phyloP scores from a whole-genome alignment of 2,329 filamentous ascomycete genomes.

The Penicillium thymicola region DNA sequence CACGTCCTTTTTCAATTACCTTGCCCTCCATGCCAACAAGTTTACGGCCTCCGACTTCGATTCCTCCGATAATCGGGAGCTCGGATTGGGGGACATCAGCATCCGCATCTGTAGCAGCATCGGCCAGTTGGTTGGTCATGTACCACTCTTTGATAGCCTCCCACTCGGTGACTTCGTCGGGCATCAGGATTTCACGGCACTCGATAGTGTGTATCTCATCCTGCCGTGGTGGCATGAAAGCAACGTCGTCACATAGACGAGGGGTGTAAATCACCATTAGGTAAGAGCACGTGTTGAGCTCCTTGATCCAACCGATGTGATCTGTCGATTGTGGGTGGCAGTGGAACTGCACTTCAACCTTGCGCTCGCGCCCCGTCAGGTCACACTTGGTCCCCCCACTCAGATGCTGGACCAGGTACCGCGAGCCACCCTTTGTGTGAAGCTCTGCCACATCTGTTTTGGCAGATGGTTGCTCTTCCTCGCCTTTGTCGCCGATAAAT shows the following conservation, averaged over 20 bases:
- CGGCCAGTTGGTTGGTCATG: conserved; percentile 31
- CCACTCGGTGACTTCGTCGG: conserved; percentile 53
- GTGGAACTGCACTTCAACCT: conserved; percentile 75
- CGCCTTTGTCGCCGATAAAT: conserved; percentile 37
- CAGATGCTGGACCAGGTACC: conserved; percentile 81
- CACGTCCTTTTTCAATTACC: conserved; percentile 56
- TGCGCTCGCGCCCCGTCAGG: conserved; percentile 74
- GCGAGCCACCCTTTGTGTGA: conserved; percentile 76
- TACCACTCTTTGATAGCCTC: conserved; percentile 37
- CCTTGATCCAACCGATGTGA: conserved; percentile 88
- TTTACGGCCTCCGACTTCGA: conserved; percentile 56
- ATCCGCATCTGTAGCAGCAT: conserved; percentile 24
- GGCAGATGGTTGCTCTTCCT: conserved; percentile 31
- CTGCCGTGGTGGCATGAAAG: conserved; percentile 77
- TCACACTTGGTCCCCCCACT: conserved; percentile 80
- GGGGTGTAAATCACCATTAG: conserved; percentile 91
- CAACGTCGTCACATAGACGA: conserved; percentile 79
- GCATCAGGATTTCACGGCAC: conserved; percentile 67
- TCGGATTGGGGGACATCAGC: conserved; percentile 18
- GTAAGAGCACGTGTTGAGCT: conserved; percentile 85
- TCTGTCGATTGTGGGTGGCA: conserved; percentile 74
- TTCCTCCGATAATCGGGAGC: conserved; percentile 53
- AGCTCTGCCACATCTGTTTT: conserved; percentile 58
- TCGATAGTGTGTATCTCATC: conserved; percentile 72
- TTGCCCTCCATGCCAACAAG: conserved; percentile 55